Evolutionary conservation across 139 green algal species (phyloP).

Genomic region (Klebsormidium nitens): DNA sequence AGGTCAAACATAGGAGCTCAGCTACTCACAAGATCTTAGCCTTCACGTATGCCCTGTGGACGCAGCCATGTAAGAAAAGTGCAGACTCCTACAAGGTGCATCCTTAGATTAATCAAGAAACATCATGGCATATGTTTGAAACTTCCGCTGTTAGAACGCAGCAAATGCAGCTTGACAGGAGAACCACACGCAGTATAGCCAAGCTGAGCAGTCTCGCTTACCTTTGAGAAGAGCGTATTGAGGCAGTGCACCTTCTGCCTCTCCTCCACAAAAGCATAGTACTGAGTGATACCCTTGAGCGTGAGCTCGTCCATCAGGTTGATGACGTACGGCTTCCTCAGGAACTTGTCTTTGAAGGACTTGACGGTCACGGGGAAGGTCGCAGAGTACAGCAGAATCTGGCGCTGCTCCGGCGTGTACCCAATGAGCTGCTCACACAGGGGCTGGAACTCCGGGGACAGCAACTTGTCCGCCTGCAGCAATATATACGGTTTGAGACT

Average conservation of each 20-base stretch:
- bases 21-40: no score
- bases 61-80: no score
- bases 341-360: constrained; percentile 93
- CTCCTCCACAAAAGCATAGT: constrained; percentile 99
- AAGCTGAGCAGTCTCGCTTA: no score
- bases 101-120: no score
- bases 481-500: no score
- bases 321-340: constrained; percentile 96
- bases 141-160: no score
- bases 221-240: constrained; percentile 94
- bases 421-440: constrained; percentile 92
- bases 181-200: no score
- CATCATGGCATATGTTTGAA: no score
- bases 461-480: constrained; percentile 92
- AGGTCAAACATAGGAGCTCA: constrained; percentile 3
- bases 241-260: constrained; percentile 89
- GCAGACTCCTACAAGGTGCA: no score
- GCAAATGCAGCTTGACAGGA: no score
- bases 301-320: constrained; percentile 99
- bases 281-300: constrained; percentile 94
- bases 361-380: constrained; percentile 99
- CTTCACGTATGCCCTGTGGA: no score
- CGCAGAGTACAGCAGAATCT: constrained; percentile 96
- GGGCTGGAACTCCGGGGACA: constrained; percentile 94
- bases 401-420: constrained; percentile 72